These are phyloP conservation scores for Maudiozyma barnettii DNA, from an alignment of 805 yeast species.

Conservation along the genomic window DNA sequence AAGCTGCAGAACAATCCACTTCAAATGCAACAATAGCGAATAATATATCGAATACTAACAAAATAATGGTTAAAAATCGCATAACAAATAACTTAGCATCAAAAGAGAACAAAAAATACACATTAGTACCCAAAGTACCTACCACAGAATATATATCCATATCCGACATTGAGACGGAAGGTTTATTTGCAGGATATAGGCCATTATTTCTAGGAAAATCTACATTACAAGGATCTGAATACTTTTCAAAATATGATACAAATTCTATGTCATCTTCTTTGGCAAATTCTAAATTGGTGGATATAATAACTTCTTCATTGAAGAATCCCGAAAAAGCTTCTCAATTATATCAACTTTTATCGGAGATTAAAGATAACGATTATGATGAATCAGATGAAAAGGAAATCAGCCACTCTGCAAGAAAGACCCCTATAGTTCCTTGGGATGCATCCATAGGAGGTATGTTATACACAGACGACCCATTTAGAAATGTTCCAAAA, in stretches of 20 bases:
- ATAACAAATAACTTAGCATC: too few relatives aligned
- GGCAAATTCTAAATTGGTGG: not conserved
- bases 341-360: not conserved
- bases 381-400: not conserved
- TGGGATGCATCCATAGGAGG: conserved; percentile 35
- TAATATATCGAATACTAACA: not conserved
- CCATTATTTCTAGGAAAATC: conserved; percentile 37
- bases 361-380: not conserved
- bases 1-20: not conserved
- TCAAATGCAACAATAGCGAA: not conserved
- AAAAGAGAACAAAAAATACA: not conserved
- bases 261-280: not conserved
- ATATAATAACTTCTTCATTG: not conserved
- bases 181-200: conserved; percentile 38
- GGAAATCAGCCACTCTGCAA: not conserved
- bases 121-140: conserved; percentile 24
- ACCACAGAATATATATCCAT: conserved; percentile 22
- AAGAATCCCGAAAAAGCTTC: not conserved
- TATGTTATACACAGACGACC: conserved; percentile 25
- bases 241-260: conserved; percentile 1
- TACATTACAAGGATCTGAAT: conserved; percentile 7
- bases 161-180: conserved; percentile 28
- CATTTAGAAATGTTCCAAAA: conserved; percentile 31
- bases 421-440: conserved; percentile 27
- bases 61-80: too few relatives aligned